A percentile compares a stretch with the other conserved stretches of the same genome.
Evolutionary conservation across 306 rosid genomes (phyloP).

Genomic region (peach (Prunus persica)): Prunus_persica_NCBIv2 NC_034009.1:1533001-1533500

Average conservation of each 20-base stretch:
- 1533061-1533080: background rate
- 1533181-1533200: background rate
- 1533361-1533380: conserved; percentile 60
- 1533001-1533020: no score
- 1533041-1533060: background rate
- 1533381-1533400: conserved; percentile 59
- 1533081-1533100: background rate
- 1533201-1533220: background rate
- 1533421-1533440: conserved; percentile 62
- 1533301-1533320: conserved; percentile 47
- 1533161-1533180: background rate
- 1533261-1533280: background rate
- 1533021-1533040: no score
- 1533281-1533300: conserved; percentile 9
- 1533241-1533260: background rate
- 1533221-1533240: background rate
- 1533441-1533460: conserved; percentile 65
- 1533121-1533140: background rate
- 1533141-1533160: background rate
- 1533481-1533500: conserved; percentile 61
- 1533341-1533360: conserved; percentile 88
- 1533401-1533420: conserved; percentile 63
- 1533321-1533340: conserved; percentile 83
- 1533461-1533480: conserved; percentile 60
- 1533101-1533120: background rate